These are phyloP conservation scores for Puccinia polysora DNA, from an alignment of 1,284 basidiomycete species.

Conservation along the genomic window DNA sequence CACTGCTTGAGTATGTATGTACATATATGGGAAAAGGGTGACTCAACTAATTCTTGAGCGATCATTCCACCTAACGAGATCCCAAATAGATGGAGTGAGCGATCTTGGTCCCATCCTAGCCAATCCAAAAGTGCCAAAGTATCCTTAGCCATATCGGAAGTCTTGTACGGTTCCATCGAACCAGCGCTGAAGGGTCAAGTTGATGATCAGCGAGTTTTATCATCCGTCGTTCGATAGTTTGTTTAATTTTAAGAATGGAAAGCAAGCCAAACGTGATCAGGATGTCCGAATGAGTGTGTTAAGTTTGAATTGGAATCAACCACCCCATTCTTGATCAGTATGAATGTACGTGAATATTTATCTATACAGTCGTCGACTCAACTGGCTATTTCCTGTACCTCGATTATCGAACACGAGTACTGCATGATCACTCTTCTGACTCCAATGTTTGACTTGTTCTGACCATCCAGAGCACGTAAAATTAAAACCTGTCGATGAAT, in stretches of 20 bases:
- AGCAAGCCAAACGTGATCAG: too few relatives aligned
- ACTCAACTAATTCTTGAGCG: slow-evolving; percentile 53
- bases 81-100: slow-evolving; percentile 69
- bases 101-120: slow-evolving; percentile 62
- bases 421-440: slow-evolving; percentile 55
- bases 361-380: not conserved
- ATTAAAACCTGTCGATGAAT: slow-evolving; percentile 52
- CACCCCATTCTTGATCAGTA: too few relatives aligned
- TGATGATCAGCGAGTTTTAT: not conserved
- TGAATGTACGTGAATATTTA: too few relatives aligned
- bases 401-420: slow-evolving; percentile 79
- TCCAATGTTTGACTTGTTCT: slow-evolving; percentile 53
- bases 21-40: not conserved
- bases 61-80: slow-evolving; percentile 83
- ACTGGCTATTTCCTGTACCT: slow-evolving; percentile 65
- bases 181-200: not conserved
- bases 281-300: too few relatives aligned
- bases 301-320: too few relatives aligned
- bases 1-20: not conserved
- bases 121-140: slow-evolving; percentile 65
- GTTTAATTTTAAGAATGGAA: not conserved
- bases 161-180: slow-evolving; percentile 55
- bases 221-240: not conserved
- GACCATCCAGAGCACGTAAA: slow-evolving; percentile 51
- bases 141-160: slow-evolving; percentile 74